Evolutionary conservation across 139 green algal genomes (phyloP).

Genomic region (Coelastrella sp.): DNA sequence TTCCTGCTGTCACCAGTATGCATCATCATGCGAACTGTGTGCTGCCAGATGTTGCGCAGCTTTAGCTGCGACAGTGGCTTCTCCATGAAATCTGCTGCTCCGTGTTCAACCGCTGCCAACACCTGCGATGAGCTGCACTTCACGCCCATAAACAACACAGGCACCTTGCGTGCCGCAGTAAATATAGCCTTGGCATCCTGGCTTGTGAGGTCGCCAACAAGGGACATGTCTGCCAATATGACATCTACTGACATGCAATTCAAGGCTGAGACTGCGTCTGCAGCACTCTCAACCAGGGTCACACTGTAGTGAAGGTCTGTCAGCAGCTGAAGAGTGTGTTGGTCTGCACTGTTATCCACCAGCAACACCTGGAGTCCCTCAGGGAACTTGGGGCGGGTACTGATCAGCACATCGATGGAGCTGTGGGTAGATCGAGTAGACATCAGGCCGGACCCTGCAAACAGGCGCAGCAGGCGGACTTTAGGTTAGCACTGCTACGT

Average conservation of each 20-base stretch:
- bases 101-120: conserved; percentile 72
- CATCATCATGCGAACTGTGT: conserved; percentile 80
- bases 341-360: not conserved
- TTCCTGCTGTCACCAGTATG: not conserved
- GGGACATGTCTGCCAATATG: conserved; percentile 10
- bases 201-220: conserved; percentile 10
- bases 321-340: not conserved
- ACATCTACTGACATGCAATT: conserved; percentile 21
- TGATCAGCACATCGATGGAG: not conserved
- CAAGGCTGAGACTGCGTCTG: not conserved
- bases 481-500: too few relatives aligned
- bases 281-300: not conserved
- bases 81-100: conserved; percentile 83
- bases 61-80: conserved; percentile 78
- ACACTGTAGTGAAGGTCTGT: not conserved
- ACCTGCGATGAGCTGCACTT: conserved; percentile 56
- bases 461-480: too few relatives aligned
- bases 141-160: conserved; percentile 63
- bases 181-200: not conserved
- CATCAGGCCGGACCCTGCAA: too few relatives aligned
- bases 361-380: conserved; percentile 37
- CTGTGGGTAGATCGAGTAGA: not conserved
- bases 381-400: conserved; percentile 14
- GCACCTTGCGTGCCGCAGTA: conserved; percentile 50
- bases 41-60: conserved; percentile 89